These are phyloP conservation scores for Lipomyces mesembrius DNA, from an alignment of 805 yeast genomes.

Conservation along the genomic window DNA sequence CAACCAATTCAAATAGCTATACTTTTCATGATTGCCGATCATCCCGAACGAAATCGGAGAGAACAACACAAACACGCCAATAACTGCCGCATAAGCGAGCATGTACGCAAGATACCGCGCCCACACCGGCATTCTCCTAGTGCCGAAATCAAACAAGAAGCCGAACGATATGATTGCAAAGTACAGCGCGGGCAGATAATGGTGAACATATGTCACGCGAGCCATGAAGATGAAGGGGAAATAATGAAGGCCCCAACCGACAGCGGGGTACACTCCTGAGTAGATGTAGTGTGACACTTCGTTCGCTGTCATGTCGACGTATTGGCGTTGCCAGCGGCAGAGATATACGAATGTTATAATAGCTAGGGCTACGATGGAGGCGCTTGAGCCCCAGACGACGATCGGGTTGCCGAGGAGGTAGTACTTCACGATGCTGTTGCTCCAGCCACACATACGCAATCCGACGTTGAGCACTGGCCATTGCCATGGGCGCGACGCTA, in stretches of 20 bases:
- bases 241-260: slow-evolving; percentile 89
- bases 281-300: slow-evolving; percentile 53
- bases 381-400: slow-evolving; percentile 64
- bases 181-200: slow-evolving; percentile 91
- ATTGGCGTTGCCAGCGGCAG: slow-evolving; percentile 74
- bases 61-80: slow-evolving; percentile 63
- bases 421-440: slow-evolving; percentile 57
- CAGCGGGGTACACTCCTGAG: slow-evolving; percentile 82
- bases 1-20: slow-evolving; percentile 58
- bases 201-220: slow-evolving; percentile 96
- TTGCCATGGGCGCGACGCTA: slow-evolving; percentile 81
- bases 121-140: slow-evolving; percentile 37
- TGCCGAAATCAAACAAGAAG: slow-evolving; percentile 60
- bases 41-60: slow-evolving; percentile 82
- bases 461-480: slow-evolving; percentile 77
- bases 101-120: slow-evolving; percentile 48
- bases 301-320: slow-evolving; percentile 51
- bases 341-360: slow-evolving; percentile 49
- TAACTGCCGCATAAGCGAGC: slow-evolving; percentile 55
- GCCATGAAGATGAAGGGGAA: slow-evolving; percentile 92
- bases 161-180: slow-evolving; percentile 84
- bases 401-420: slow-evolving; percentile 71
- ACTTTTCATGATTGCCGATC: slow-evolving; percentile 59
- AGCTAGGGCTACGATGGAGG: slow-evolving; percentile 53
- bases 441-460: slow-evolving; percentile 79